Conservation (phyloP, 129 eudicot species). For the Pulicaria dysenterica region DNA sequence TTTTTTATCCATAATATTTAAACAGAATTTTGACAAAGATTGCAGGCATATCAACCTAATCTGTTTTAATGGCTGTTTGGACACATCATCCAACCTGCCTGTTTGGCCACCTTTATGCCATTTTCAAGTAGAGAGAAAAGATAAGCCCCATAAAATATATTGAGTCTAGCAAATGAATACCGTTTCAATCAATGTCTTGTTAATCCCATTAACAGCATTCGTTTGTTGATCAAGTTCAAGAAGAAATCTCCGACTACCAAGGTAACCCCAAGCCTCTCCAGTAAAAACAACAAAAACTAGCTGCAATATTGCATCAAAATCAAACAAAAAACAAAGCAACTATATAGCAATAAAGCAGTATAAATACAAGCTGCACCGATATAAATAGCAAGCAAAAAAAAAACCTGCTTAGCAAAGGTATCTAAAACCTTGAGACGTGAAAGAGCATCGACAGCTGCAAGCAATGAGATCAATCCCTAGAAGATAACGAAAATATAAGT, state of each 20-base stretch:
- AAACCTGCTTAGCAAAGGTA: conserved; percentile 82
- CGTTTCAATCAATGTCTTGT: conserved; percentile 64
- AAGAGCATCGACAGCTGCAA: conserved; percentile 98
- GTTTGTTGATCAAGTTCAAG: conserved; percentile 84
- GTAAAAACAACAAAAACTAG: conserved; percentile 82
- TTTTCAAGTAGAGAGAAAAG: background rate
- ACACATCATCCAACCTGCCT: background rate
- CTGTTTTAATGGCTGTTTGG: background rate
- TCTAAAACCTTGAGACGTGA: conserved; percentile 60
- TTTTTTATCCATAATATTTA: background rate
- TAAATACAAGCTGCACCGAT: too few species aligned
- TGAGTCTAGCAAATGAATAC: conserved; percentile 41
- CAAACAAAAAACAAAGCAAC: background rate
- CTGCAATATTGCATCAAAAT: conserved; percentile 39
- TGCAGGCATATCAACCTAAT: background rate
- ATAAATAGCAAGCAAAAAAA: too few species aligned
- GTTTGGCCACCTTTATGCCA: background rate
- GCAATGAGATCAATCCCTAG: conserved; percentile 83
- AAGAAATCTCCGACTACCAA: conserved; percentile 93
- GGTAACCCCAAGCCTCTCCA: conserved; percentile 99
- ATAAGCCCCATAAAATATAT: background rate
- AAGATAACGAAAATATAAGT: conserved; percentile 25
- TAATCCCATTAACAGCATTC: conserved; percentile 66
- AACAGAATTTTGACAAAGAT: background rate
- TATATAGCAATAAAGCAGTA: too few species aligned